Conservation (phyloP, 768 basidiomycete genomes). For the Multifurca ochricompacta region DNA sequence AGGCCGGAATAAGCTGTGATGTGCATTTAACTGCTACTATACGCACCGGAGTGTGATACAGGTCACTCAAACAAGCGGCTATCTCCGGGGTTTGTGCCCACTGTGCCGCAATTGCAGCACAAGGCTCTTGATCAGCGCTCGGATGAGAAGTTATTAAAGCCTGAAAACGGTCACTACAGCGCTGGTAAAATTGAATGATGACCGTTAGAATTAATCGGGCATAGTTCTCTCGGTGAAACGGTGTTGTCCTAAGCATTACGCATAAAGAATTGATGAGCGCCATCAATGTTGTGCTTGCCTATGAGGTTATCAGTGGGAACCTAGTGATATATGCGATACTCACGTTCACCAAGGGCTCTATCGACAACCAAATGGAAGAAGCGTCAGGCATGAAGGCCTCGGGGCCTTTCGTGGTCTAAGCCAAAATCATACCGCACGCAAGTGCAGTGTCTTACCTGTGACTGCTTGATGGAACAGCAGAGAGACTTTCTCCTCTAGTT, state of each 20-base stretch:
- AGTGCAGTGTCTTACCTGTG: conserved; percentile 40
- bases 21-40: not conserved
- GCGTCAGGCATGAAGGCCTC: conserved; percentile 87
- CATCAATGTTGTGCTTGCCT: conserved; percentile 82
- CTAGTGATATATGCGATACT: conserved; percentile 3
- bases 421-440: not conserved
- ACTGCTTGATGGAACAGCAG: conserved; percentile 81
- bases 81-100: conserved; percentile 87
- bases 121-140: conserved; percentile 33
- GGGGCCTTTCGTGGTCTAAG: conserved; percentile 41
- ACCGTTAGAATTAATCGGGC: conserved; percentile 89
- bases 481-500: conserved; percentile 90
- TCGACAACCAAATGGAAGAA: conserved; percentile 51
- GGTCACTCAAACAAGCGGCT: conserved; percentile 61
- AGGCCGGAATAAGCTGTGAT: not conserved
- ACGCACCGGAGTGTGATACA: conserved; percentile 48
- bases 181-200: conserved; percentile 93
- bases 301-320: not conserved
- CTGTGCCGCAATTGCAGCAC: conserved; percentile 53
- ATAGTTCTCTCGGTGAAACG: conserved; percentile 94
- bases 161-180: conserved; percentile 84
- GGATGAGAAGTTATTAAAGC: conserved; percentile 47
- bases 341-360: conserved; percentile 76
- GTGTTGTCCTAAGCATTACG: conserved; percentile 81
- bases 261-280: conserved; percentile 88